These are phyloP conservation scores for Diplosphaera chodatii DNA, from an alignment of 139 green algal genomes.

Conservation along the genomic window DNA sequence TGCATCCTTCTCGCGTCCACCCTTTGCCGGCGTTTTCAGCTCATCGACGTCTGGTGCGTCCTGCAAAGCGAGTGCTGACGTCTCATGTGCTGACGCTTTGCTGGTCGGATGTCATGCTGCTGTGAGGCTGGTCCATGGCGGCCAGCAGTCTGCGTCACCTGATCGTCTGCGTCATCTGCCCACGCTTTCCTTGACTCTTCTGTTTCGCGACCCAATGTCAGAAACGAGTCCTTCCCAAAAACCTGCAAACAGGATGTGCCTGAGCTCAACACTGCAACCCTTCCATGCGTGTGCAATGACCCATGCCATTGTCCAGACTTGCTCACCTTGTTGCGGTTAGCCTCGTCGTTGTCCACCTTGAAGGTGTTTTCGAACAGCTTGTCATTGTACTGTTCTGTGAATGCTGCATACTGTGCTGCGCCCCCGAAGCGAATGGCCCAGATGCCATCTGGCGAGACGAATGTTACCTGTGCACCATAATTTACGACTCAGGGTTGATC, in stretches of 20 bases:
- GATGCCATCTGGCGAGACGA: constrained; percentile 32
- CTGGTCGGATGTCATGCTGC: too few species aligned
- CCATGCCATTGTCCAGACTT: not conserved
- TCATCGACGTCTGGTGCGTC: constrained; percentile 31
- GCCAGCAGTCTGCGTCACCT: constrained; percentile 6
- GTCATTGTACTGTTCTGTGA: constrained; percentile 44
- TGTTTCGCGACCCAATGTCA: constrained; percentile 24
- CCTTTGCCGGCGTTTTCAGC: constrained; percentile 13
- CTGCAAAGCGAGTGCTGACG: not conserved
- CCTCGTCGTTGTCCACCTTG: constrained; percentile 47
- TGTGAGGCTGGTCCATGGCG: too few species aligned
- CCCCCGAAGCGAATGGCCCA: constrained; percentile 58
- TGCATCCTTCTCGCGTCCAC: constrained; percentile 14
- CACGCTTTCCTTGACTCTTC: constrained; percentile 30
- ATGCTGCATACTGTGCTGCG: constrained; percentile 26
- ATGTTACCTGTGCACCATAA: constrained; percentile 40
- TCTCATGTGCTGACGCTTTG: too few species aligned
- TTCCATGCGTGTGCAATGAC: too few species aligned
- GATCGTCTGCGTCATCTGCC: constrained; percentile 43
- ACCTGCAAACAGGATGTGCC: constrained; percentile 22
- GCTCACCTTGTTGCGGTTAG: constrained; percentile 41
- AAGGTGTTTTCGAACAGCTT: constrained; percentile 84
- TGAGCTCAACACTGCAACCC: too few species aligned
- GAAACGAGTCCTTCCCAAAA: constrained; percentile 28
- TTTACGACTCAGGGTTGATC: too few species aligned